Evolutionary conservation across 441 rosid genomes (phyloP).

Genomic region (Bruguiera hainesii): DNA sequence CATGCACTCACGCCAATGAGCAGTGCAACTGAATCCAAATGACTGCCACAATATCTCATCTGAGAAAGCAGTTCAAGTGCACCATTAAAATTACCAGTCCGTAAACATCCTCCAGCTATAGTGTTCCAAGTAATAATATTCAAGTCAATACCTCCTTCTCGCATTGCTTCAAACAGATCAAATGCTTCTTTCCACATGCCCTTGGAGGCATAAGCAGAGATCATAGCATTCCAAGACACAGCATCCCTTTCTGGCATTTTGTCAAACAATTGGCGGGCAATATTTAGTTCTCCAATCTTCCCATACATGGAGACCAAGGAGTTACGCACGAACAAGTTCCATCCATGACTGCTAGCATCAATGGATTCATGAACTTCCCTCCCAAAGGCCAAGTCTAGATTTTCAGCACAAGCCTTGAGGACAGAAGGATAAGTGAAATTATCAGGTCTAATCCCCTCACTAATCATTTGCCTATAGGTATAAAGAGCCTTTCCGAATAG

Average conservation of each 20-base stretch:
- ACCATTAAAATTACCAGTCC: conserved; percentile 42
- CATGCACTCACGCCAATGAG: conserved; percentile 73
- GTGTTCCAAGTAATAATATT: conserved; percentile 67
- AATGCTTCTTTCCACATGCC: conserved; percentile 70
- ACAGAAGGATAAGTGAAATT: conserved; percentile 75
- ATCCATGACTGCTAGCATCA: conserved; percentile 27
- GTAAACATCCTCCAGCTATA: conserved; percentile 52
- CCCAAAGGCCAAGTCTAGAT: conserved; percentile 47
- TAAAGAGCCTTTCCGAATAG: conserved; percentile 40
- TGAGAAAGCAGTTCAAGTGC: conserved; percentile 52
- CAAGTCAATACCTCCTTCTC: conserved; percentile 31
- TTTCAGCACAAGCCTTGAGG: conserved; percentile 76
- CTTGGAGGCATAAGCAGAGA: conserved; percentile 56
- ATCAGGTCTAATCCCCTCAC: conserved; percentile 57
- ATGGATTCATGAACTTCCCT: conserved; percentile 53
- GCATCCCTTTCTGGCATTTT: conserved; percentile 59
- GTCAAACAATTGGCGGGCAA: conserved; percentile 51
- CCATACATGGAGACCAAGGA: conserved; percentile 79
- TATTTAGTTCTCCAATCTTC: conserved; percentile 46
- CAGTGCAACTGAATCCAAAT: conserved; percentile 59
- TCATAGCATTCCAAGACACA: conserved; percentile 74
- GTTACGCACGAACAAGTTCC: conserved; percentile 62
- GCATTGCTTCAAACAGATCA: conserved; percentile 54
- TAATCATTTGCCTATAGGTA: conserved; percentile 48
- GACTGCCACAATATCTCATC: conserved; percentile 35